A percentile compares a stretch with the other conserved stretches of the same genome.
These are phyloP conservation scores for Naegleria gruberi DNA, from an alignment of 208 protist genomes.

Conservation along the genomic window DNA sequence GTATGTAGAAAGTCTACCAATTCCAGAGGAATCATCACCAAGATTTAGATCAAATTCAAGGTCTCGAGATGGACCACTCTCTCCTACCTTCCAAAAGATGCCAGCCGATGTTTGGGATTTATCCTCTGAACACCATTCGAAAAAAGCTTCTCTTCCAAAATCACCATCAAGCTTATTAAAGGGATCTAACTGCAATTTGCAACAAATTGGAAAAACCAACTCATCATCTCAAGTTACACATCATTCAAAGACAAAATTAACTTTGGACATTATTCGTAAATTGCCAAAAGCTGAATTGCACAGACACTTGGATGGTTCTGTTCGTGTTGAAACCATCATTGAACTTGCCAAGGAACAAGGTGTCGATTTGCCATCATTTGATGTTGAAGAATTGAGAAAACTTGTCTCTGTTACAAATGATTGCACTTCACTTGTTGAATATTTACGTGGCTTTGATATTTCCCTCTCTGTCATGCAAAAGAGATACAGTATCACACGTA, in stretches of 20 bases:
- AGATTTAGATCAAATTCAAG: background rate
- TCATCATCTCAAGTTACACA: background rate
- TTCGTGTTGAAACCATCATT: slow-evolving; percentile 45
- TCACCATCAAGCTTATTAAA: background rate
- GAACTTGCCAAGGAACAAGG: slow-evolving; percentile 33
- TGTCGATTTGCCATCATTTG: slow-evolving; percentile 35
- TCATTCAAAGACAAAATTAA: background rate
- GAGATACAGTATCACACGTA: slow-evolving; percentile 44
- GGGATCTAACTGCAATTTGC: background rate
- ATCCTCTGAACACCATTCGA: background rate
- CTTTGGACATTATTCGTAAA: slow-evolving; percentile 11
- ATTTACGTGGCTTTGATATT: slow-evolving; percentile 49
- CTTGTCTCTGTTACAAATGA: slow-evolving; percentile 43
- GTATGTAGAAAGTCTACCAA: too few species aligned
- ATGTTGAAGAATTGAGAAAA: slow-evolving; percentile 32
- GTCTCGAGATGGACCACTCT: background rate
- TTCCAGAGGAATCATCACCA: too few species aligned
- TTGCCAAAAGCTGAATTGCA: background rate
- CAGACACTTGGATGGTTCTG: slow-evolving; percentile 44
- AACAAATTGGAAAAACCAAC: background rate
- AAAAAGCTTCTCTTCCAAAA: background rate
- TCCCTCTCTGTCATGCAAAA: slow-evolving; percentile 44
- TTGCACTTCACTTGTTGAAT: slow-evolving; percentile 43
- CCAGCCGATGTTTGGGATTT: background rate
- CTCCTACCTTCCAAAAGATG: background rate